These are phyloP conservation scores for Amanita phalloides DNA, from an alignment of 768 basidiomycete species.

Conservation along the genomic window DNA sequence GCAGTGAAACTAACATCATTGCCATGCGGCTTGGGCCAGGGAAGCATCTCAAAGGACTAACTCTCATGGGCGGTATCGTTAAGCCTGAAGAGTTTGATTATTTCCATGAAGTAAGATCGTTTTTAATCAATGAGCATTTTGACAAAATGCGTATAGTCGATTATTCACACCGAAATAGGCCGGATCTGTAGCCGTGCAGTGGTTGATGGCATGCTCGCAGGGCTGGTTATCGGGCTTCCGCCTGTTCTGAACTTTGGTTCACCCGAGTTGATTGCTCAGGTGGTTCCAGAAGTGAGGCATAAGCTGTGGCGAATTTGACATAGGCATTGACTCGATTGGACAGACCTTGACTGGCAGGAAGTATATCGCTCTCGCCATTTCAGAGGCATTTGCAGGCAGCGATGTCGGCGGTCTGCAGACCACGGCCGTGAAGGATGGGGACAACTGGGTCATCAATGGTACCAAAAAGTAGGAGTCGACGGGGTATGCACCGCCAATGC, in stretches of 20 bases:
- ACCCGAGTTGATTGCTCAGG: slow-evolving; percentile 54
- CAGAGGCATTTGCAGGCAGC: slow-evolving; percentile 88
- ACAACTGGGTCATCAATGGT: slow-evolving; percentile 82
- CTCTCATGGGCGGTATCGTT: slow-evolving; percentile 64
- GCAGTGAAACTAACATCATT: slow-evolving; percentile 65
- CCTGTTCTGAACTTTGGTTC: slow-evolving; percentile 85
- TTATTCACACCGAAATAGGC: slow-evolving; percentile 73
- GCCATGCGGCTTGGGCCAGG: slow-evolving; percentile 90
- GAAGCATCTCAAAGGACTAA: slow-evolving; percentile 73
- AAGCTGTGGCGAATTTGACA: not conserved
- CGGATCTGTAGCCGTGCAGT: slow-evolving; percentile 81
- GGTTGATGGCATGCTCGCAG: slow-evolving; percentile 77
- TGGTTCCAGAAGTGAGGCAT: slow-evolving; percentile 52
- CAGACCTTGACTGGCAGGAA: slow-evolving; percentile 60
- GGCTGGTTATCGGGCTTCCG: slow-evolving; percentile 79
- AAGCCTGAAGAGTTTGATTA: slow-evolving; percentile 86
- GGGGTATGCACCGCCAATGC: not conserved
- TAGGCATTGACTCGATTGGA: not conserved
- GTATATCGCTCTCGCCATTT: slow-evolving; percentile 83
- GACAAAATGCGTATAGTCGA: slow-evolving; percentile 33
- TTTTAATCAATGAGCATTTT: not conserved
- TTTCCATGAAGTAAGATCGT: slow-evolving; percentile 66
- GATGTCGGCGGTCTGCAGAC: slow-evolving; percentile 81
- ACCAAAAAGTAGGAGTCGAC: slow-evolving; percentile 67
- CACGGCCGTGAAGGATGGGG: slow-evolving; percentile 76